These are phyloP conservation scores for Triticum aestivum DNA, from an alignment of 176 grass and related monocot genomes.

Conservation along the genomic window DNA sequence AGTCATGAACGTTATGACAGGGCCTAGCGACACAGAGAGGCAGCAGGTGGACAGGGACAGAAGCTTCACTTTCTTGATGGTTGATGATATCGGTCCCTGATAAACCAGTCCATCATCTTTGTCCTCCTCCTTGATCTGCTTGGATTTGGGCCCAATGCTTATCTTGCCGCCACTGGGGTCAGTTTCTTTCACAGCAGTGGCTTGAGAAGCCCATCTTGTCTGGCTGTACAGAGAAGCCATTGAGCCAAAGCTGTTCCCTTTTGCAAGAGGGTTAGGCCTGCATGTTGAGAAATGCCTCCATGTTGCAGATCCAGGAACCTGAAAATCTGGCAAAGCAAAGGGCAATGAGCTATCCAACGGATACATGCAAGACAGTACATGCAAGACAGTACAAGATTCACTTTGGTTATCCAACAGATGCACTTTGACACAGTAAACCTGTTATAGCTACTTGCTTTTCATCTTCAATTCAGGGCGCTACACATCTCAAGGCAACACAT, in stretches of 20 bases:
- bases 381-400: neutral
- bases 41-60: constrained; percentile 96
- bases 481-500: neutral
- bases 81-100: constrained; percentile 86
- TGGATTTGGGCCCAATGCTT: constrained; percentile 75
- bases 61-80: constrained; percentile 98
- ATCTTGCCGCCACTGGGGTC: constrained; percentile 62
- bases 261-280: constrained; percentile 21
- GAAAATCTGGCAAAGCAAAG: constrained; percentile 39
- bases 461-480: neutral
- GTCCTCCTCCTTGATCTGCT: constrained; percentile 50
- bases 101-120: constrained; percentile 58
- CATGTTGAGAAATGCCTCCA: constrained; percentile 53
- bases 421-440: neutral
- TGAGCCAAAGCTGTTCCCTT: neutral
- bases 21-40: constrained; percentile 84
- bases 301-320: constrained; percentile 18
- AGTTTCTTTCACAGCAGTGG: constrained; percentile 52
- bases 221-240: constrained; percentile 31
- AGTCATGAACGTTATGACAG: constrained; percentile 99
- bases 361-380: neutral
- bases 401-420: neutral
- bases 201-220: constrained; percentile 58
- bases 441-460: neutral
- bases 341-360: neutral